Evolutionary conservation across 495 filamentous ascomycete species (phyloP).

Genomic region (Neurospora cerealis): DNA sequence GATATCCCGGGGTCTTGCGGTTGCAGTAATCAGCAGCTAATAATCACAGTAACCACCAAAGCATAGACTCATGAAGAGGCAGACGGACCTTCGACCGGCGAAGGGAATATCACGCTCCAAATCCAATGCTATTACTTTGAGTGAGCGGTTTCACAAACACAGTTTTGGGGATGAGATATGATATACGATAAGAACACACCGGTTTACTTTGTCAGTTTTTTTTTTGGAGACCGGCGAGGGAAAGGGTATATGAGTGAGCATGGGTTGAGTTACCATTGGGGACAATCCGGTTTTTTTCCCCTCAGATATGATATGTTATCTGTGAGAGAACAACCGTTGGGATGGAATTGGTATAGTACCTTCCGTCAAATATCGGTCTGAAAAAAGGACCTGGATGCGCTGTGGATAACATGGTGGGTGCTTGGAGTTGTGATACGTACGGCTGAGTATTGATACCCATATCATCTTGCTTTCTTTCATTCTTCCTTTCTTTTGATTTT

Average conservation of each 20-base stretch:
- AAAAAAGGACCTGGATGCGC: no score
- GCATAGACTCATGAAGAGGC: no score
- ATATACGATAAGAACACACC: background rate
- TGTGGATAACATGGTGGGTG: no score
- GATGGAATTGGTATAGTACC: background rate
- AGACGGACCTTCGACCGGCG: no score
- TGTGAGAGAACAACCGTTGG: background rate
- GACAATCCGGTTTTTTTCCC: background rate
- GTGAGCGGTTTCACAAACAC: background rate
- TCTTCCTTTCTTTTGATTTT: background rate
- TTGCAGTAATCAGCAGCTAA: no score
- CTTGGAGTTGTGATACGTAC: no score
- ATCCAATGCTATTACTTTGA: background rate
- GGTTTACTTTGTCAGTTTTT: background rate
- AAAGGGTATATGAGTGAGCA: background rate
- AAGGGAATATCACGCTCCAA: background rate
- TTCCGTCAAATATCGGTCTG: background rate
- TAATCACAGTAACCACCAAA: no score
- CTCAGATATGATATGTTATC: background rate
- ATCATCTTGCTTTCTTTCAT: no score
- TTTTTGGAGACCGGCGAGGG: background rate
- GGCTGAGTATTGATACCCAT: no score
- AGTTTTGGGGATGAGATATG: background rate
- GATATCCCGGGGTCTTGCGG: no score
- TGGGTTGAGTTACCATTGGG: background rate